Evolutionary conservation across 768 basidiomycete species (phyloP), one percentile per base, ranked within the genome.

Genomic region (Boletus tomentosulus): DNA sequence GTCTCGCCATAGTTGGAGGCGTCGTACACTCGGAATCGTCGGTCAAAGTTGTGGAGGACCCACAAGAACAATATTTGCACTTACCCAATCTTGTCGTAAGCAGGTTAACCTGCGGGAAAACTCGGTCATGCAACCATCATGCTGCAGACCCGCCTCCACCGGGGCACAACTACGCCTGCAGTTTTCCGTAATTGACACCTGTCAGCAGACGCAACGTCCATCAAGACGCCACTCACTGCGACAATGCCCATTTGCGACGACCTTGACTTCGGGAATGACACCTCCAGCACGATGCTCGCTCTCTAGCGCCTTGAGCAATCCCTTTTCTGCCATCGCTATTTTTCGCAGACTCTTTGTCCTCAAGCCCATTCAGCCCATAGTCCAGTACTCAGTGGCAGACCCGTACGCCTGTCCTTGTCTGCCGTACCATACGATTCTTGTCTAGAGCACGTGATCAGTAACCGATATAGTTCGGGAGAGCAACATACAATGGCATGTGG

Each of bases 1-100:
- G 83, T 94, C 77, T 98, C 96, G 43, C 96, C 96, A 62, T 80
- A 98, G 57, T 92, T 84, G 16, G 86, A 87, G 48, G 98, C 78
- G 25, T 92, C 84, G 69, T 87, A 98, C 43, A 98, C 75, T 8
- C 96, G 78, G 78, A 96, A 93, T 39, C 96, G 81, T 16, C 95
- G 83, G 69, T 97, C 91, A 66, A 98, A 97, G 13, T 87, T 88
- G 48, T 41, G 13, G 15, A n/a, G 16, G 6, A n/a, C 44, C 11
- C 24, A 11, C 3, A 3, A 27, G 15, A 57, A 16, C 46, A 8
- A n/a, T 39, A 42, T 31, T 24, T 16, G 48, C 78, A 51, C 79
- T 55, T 53, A 86, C 85, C 89, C 92, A 50, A 87, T 64, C 67
- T 80, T 86, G 16, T 89, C 81, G 58, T 92, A 94, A 35, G 85